Evolutionary conservation across 495 filamentous ascomycete genomes (phyloP).

Genomic region (Talaromyces wortmannii): DNA sequence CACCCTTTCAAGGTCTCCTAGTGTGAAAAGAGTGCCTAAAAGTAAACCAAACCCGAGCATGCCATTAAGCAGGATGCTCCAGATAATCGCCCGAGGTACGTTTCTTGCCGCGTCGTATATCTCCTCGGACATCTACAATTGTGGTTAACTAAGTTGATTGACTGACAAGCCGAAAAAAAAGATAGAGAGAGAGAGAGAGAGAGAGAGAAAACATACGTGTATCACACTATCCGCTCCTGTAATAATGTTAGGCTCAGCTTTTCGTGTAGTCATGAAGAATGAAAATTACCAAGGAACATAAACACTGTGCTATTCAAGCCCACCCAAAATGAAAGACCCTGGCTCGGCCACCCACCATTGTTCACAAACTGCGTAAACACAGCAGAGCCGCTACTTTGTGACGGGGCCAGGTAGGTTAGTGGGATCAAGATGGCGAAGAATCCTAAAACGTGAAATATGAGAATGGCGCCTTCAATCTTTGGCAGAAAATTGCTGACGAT

Average conservation of each 20-base stretch:
- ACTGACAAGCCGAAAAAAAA: too few species aligned
- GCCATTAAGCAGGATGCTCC: constrained; percentile 39
- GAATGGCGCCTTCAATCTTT: constrained; percentile 33
- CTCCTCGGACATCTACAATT: constrained; percentile 55
- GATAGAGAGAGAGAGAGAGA: too few species aligned
- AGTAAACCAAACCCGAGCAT: constrained; percentile 41
- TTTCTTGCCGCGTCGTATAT: constrained; percentile 35
- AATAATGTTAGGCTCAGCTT: background rate
- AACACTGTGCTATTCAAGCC: constrained; percentile 34
- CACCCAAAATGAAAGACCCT: constrained; percentile 37
- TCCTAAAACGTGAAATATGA: constrained; percentile 42
- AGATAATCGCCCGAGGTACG: constrained; percentile 39
- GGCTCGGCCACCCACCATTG: constrained; percentile 32
- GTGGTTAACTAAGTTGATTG: too few species aligned
- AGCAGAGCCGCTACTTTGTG: constrained; percentile 23
- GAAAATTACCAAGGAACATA: constrained; percentile 26
- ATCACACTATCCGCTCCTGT: constrained; percentile 24
- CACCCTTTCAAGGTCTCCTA: too few species aligned
- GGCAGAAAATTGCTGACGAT: constrained; percentile 32
- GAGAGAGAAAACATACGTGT: constrained; percentile 32
- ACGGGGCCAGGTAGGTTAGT: constrained; percentile 38
- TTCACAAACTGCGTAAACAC: constrained; percentile 45
- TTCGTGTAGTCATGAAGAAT: background rate
- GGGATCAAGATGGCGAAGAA: constrained; percentile 48
- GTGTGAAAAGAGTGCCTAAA: constrained; percentile 30